Conservation (phyloP, 192 early-diverging fungal species). For the Linnemannia schmuckeri region DNA sequence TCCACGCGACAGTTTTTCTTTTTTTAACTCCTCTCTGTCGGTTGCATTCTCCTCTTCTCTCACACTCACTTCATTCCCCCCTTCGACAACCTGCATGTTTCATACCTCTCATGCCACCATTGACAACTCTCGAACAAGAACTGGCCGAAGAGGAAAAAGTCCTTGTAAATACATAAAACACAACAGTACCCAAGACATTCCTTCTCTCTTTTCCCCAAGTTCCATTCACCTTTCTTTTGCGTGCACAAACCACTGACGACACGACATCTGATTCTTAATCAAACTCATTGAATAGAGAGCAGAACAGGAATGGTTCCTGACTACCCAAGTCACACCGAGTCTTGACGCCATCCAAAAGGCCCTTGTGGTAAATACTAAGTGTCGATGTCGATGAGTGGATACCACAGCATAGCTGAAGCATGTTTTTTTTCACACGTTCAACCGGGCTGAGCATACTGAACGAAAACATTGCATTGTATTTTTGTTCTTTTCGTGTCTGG, state of each 20-base stretch:
- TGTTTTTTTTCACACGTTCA: background rate
- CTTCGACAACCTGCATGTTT: background rate
- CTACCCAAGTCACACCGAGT: slow-evolving; percentile 39
- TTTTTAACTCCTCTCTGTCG: too few species aligned
- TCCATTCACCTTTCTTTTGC: background rate
- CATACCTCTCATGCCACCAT: slow-evolving; percentile 7
- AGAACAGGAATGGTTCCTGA: slow-evolving; percentile 54
- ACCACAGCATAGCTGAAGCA: background rate
- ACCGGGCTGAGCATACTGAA: background rate
- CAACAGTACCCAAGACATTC: background rate
- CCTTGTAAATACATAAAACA: slow-evolving; percentile 14
- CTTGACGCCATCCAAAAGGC: slow-evolving; percentile 42
- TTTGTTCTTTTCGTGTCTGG: background rate
- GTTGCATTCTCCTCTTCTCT: too few species aligned
- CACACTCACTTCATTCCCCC: background rate
- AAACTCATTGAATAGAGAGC: slow-evolving; percentile 15
- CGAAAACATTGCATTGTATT: background rate
- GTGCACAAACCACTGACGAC: background rate
- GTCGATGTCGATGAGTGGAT: background rate
- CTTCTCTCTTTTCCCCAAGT: background rate
- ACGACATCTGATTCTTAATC: background rate
- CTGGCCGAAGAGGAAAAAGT: slow-evolving; percentile 42
- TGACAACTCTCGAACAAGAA: slow-evolving; percentile 30
- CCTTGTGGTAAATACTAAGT: slow-evolving; percentile 10
- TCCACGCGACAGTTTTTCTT: too few species aligned